Base-by-base conservation (phyloP, 2,329 filamentous ascomycete genomes). In the Penicillium oxalicum region DNA sequence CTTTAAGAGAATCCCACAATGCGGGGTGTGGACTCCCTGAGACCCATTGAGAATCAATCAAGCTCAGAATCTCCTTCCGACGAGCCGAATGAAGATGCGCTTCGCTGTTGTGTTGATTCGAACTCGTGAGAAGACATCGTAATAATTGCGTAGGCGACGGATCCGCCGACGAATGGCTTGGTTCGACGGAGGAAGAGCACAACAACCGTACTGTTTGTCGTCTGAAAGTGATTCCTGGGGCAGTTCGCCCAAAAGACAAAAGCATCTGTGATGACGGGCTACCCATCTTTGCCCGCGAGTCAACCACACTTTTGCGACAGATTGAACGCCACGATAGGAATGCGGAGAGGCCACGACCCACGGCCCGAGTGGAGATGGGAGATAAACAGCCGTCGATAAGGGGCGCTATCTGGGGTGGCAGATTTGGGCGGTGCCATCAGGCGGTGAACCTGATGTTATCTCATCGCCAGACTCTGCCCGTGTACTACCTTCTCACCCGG, bases 121-220 rank as follows among this genome's bases (percentile, higher is more conserved):
- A 60, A 27, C 59, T 59, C 7, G 53, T 66, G 33, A 70, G 40
- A 9, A 60, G 55, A 53, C 63, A 70, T 45, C 65, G 63, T 35
- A 69, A 52, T 40, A 69, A 40, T 44, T 68, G 58, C 18, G 64
- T 61, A 24, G 61, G 55, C 35, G 35, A 61, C 53, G 46, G 62
- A 33, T 51, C 51, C 25, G 26, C 46, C 18, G 35, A 25, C 7
- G 35, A 41, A 27, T 40, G 34, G 36, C 26, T 28, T 12, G 36
- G 25, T 4, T 38, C 37, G 9, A 25, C 2, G 28, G 38, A 11
- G 35, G 29, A 24, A 5, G 40, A 27, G 1, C 32, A 40, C 28
- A 18, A 7, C 1, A 13, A 12, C 11, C 39, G 36, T 5, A n/a
- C 25, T n/a, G 18, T 2, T 43, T 8, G 9, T 18, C 4, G 12